These are phyloP conservation scores for Osmozyma mogii DNA, from an alignment of 805 yeast genomes.

Conservation along the genomic window DNA sequence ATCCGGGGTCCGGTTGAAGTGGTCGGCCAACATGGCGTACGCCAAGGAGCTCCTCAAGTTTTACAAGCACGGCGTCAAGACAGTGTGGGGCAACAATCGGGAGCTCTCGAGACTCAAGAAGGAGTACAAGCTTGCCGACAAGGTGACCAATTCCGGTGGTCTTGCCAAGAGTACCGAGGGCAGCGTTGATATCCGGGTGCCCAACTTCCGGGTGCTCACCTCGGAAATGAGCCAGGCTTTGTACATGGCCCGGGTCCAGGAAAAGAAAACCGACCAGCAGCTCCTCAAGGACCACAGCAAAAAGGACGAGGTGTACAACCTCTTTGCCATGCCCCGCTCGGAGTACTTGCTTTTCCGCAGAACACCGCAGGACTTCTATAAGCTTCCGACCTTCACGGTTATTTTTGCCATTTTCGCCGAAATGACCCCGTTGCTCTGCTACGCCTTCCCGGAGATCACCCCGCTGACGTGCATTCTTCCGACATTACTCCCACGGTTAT, in stretches of 20 bases:
- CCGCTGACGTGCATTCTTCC: slow-evolving; percentile 56
- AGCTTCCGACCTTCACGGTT: slow-evolving; percentile 46
- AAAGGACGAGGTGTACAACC: slow-evolving; percentile 5
- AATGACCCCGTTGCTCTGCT: slow-evolving; percentile 45
- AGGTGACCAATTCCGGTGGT: too few relatives aligned
- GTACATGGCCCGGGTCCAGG: slow-evolving; percentile 31
- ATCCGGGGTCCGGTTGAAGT: neutral
- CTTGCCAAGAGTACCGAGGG: slow-evolving; percentile 20
- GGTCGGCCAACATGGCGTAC: slow-evolving; percentile 16
- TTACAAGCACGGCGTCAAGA: slow-evolving; percentile 50
- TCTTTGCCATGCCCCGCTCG: slow-evolving; percentile 38
- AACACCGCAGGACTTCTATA: slow-evolving; percentile 41
- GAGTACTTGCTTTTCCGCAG: slow-evolving; percentile 46
- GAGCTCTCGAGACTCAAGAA: slow-evolving; percentile 11
- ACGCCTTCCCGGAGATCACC: slow-evolving; percentile 44
- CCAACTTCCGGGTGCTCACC: slow-evolving; percentile 28
- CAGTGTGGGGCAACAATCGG: slow-evolving; percentile 42
- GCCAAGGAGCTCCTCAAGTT: slow-evolving; percentile 41
- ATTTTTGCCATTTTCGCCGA: slow-evolving; percentile 45
- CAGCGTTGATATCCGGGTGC: slow-evolving; percentile 19
- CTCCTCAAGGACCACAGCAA: slow-evolving; percentile 6
- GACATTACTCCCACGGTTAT: slow-evolving; percentile 29
- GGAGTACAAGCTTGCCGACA: slow-evolving; percentile 13
- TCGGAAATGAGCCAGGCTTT: slow-evolving; percentile 26
- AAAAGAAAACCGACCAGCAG: slow-evolving; percentile 18